Base-by-base conservation (phyloP, 2,329 filamentous ascomycete genomes). In the Beauveria caledonica region DNA sequence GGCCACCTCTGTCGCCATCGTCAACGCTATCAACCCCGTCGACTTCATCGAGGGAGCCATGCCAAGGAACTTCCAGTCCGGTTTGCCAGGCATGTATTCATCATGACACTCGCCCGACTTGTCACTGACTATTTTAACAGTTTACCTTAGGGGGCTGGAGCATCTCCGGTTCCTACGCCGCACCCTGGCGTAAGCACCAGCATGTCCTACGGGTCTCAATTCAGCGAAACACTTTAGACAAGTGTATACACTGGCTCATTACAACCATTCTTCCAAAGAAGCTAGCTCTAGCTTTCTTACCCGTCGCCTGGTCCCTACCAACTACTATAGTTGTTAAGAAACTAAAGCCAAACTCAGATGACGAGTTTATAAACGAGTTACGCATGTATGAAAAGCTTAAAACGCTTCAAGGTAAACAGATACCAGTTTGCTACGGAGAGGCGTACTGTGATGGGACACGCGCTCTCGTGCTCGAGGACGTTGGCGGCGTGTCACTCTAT, bases 331-430 rank as follows among this genome's bases (percentile, higher is more conserved):
- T 66, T 19, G 40, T 67, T 8, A 65, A 67, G 57, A 60, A 58
- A 27, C 51, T 1, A 40, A 60, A 15, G 63, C 55, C 61, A 61
- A 64, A n/a, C n/a, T n/a, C n/a, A n/a, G n/a, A n/a, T n/a, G 53
- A 62, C 10, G 65, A 65, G 49, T 66, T 66, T 27, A 52, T 63
- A 25, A 64, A 62, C 46, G 62, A 66, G 51, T 58, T 61, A 40
- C n/a, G 6, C 29, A 65, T 61, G 5, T 66, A 66, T n/a, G 19
- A 58, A 19, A 40, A 40, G 33, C 52, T 64, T 7, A 15, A 45
- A 6, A 29, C 59, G n/a, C 25, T 64, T 8, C 60, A 66, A 42
- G 64, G 64, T 15, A 46, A 17, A 17, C 29, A 61, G 13, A 53
- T 66, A 21, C 65, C 61, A 11, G 29, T 62, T 21, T 64, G 27